A percentile compares a stretch with the other conserved stretches of the same genome.
Conservation (phyloP, 768 basidiomycete genomes). For the Lactifluus volemus region DNA sequence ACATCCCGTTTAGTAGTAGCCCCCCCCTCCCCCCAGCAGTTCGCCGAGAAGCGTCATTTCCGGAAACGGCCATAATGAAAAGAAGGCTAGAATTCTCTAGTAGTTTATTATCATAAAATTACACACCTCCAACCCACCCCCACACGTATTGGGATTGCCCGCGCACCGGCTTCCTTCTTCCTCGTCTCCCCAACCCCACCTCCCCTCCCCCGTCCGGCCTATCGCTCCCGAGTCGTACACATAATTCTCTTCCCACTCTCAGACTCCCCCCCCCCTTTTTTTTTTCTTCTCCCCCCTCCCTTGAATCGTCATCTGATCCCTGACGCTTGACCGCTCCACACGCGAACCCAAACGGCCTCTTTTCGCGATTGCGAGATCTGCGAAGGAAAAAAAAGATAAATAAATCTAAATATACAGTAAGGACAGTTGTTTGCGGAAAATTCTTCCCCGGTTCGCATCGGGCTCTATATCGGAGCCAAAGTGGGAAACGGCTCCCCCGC, state of each 20-base stretch:
- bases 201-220: neutral
- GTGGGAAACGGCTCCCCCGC: no score
- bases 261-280: neutral
- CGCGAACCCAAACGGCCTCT: no score
- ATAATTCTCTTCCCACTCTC: neutral
- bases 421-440: no score
- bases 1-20: neutral
- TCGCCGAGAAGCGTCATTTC: slow-evolving; percentile 4
- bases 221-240: neutral
- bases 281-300: neutral
- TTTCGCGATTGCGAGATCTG: no score
- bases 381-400: no score
- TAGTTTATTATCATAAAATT: slow-evolving; percentile 1
- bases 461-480: no score
- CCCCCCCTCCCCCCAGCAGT: neutral
- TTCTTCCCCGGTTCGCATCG: no score
- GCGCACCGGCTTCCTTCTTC: neutral
- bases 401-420: no score
- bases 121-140: neutral
- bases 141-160: neutral
- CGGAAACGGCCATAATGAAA: slow-evolving; percentile 14
- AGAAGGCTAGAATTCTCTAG: slow-evolving; percentile 2
- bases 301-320: no score
- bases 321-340: no score
- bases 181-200: neutral